These are phyloP conservation scores for Magnolia sinica DNA, from an alignment of 164 flowering plant genomes.

Conservation along the genomic window DNA sequence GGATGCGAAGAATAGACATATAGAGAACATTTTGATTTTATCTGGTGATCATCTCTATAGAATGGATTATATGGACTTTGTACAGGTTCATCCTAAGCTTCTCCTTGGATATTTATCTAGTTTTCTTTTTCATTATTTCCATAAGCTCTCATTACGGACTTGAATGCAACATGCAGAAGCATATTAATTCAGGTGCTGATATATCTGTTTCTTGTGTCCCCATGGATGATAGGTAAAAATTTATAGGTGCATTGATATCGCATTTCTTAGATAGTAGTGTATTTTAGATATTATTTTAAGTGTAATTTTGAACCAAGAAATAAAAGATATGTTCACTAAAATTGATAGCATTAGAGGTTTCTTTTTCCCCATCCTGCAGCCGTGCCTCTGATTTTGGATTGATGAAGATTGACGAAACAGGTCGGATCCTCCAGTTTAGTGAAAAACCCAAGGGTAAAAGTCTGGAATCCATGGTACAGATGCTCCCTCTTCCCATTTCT, in stretches of 20 bases:
- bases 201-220: constrained; percentile 88
- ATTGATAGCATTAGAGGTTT: too few relatives aligned
- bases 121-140: background rate
- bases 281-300: too few relatives aligned
- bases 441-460: constrained; percentile 79
- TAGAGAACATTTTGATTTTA: constrained; percentile 70
- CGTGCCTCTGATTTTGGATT: constrained; percentile 88
- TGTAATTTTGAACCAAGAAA: too few relatives aligned
- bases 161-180: constrained; percentile 63
- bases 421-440: constrained; percentile 55
- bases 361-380: constrained; percentile 34
- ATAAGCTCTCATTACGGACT: background rate
- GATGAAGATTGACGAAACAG: constrained; percentile 71
- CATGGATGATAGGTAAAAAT: constrained; percentile 72
- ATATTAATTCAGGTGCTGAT: constrained; percentile 81
- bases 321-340: too few relatives aligned
- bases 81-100: constrained; percentile 47
- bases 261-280: too few relatives aligned
- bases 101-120: background rate
- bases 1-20: constrained; percentile 80
- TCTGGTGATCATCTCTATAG: constrained; percentile 96
- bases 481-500: background rate
- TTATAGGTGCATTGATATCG: too few relatives aligned
- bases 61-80: constrained; percentile 89
- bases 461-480: constrained; percentile 72